Percentiles rank a stretch among this genome's conserved stretches.
Evolutionary conservation across 108 stramenopile genomes (phyloP).

Genomic region (Pseudonitzschia multiseries): DNA sequence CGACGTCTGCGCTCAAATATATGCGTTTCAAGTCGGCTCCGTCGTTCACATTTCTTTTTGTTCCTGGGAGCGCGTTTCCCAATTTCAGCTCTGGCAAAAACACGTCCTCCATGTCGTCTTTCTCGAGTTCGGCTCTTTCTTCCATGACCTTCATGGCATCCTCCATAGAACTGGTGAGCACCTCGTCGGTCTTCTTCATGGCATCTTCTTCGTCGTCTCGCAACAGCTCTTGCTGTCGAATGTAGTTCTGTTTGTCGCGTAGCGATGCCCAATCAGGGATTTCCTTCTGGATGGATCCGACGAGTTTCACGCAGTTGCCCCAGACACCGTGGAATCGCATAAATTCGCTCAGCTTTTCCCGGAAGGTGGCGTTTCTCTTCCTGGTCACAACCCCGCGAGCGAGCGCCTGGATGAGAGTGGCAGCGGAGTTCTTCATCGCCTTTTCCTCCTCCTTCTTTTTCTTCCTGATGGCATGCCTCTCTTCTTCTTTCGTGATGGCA

Average conservation of each 20-base stretch:
- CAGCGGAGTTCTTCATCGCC: too few species aligned
- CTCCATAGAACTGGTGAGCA: slow-evolving; percentile 1
- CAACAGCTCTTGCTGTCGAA: not conserved
- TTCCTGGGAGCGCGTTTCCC: not conserved
- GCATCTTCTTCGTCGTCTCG: not conserved
- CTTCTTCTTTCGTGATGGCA: slow-evolving; percentile 3
- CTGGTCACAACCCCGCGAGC: not conserved
- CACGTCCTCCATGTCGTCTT: slow-evolving; percentile 6
- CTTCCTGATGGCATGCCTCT: too few species aligned
- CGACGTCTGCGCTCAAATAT: slow-evolving; percentile 36
- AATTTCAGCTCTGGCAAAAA: not conserved
- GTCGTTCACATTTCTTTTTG: not conserved
- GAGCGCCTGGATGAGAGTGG: not conserved
- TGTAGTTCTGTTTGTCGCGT: not conserved
- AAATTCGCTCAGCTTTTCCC: not conserved
- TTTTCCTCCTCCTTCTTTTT: too few species aligned
- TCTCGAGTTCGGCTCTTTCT: not conserved
- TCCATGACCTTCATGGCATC: slow-evolving; percentile 7
- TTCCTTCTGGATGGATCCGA: not conserved
- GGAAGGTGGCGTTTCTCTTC: not conserved
- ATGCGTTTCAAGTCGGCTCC: slow-evolving; percentile 6
- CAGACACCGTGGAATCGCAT: not conserved
- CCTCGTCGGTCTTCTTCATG: not conserved
- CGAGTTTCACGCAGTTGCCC: not conserved
- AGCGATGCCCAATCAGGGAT: not conserved